Evolutionary conservation across 768 basidiomycete genomes (phyloP), one percentile per base, ranked within the genome.

Genomic region (Tylopilus intermedius): DNA sequence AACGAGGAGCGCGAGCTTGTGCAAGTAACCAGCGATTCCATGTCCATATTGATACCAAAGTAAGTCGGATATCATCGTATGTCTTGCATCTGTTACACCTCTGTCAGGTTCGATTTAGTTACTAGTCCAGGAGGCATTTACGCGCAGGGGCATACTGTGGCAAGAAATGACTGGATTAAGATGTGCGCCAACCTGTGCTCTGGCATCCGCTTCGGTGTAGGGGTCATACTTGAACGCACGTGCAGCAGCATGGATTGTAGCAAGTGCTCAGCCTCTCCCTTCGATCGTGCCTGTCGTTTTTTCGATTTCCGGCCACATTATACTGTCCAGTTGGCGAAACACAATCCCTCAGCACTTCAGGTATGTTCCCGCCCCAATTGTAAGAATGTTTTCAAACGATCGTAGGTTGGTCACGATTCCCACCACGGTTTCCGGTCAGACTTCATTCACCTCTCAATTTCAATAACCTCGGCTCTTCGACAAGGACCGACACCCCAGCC

Each of bases 361-460:
- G 87, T 82, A 37, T 47, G 70, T 62, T 29, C n/a, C 33, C 49
- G 33, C 8, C 39, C 15, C 26, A 41, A 15, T 15, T 38, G 45
- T 29, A 11, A 22, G 8, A 18, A 14, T 26, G 26, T 29, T 29
- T 32, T 53, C 49, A 61, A 50, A 38, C 7, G 2, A 47, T 35
- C 45, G 2, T 57, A 80, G 79, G 75, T 72, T 45, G 53, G 59
- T 21, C 70, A 76, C 26, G 94, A 97, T 68, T 92, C 92, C 0
- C 95, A 82, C 69, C 80, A 81, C 53, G 88, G 82, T 8, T 96
- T 97, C 69, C 86, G 94, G 33, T 95, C 93, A 5, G 88, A 97
- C 69, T 94, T 91, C 65, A 85, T 97, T 44, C 94, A 98, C 67
- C 78, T 94, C 50, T 93, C 93, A 0, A 77, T 93, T 38, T 96